A percentile compares a stretch with the other conserved stretches of the same genome.
Evolutionary conservation across 1,284 basidiomycete species (phyloP).

Genomic region (Coniophora puteana): DNA sequence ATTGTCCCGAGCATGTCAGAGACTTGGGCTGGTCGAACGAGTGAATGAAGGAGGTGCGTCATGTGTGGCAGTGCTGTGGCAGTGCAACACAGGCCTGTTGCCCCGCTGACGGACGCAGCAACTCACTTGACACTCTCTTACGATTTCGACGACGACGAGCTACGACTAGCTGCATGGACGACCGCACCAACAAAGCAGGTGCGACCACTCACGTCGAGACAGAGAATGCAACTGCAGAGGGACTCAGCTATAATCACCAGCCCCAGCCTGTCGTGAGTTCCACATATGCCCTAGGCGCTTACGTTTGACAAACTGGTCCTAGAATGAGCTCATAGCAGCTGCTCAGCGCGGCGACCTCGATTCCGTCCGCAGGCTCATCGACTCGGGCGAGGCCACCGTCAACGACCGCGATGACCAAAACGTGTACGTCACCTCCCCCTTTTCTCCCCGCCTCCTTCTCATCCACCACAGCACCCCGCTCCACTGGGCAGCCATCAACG

Average conservation of each 20-base stretch:
- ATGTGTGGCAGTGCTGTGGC: slow-evolving; percentile 10
- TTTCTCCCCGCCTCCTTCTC: not conserved
- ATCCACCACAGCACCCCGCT: slow-evolving; percentile 62
- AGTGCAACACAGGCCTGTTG: slow-evolving; percentile 8
- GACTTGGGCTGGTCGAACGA: too few relatives aligned
- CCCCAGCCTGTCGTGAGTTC: slow-evolving; percentile 19
- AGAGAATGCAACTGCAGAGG: slow-evolving; percentile 28
- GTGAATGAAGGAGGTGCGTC: too few relatives aligned
- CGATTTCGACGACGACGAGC: slow-evolving; percentile 14
- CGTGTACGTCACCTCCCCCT: slow-evolving; percentile 42
- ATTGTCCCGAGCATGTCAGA: slow-evolving; percentile 15
- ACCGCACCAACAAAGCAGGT: slow-evolving; percentile 23
- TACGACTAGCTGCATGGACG: slow-evolving; percentile 26
- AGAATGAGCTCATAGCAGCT: slow-evolving; percentile 74
- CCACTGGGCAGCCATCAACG: slow-evolving; percentile 97
- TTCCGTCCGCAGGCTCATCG: slow-evolving; percentile 65
- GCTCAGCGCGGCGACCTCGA: slow-evolving; percentile 85
- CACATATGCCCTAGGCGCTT: not conserved
- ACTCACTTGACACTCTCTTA: too few relatives aligned
- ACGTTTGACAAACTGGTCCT: slow-evolving; percentile 9
- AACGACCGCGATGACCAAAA: slow-evolving; percentile 87
- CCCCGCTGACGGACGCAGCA: not conserved
- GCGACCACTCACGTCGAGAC: slow-evolving; percentile 28
- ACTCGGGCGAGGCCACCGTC: slow-evolving; percentile 69
- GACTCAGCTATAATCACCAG: slow-evolving; percentile 20